A percentile compares a stretch with the other conserved stretches of the same genome.
These are phyloP conservation scores for Vitis vinifera DNA, from an alignment of 164 flowering plant species.

Conservation along the genomic window DNA sequence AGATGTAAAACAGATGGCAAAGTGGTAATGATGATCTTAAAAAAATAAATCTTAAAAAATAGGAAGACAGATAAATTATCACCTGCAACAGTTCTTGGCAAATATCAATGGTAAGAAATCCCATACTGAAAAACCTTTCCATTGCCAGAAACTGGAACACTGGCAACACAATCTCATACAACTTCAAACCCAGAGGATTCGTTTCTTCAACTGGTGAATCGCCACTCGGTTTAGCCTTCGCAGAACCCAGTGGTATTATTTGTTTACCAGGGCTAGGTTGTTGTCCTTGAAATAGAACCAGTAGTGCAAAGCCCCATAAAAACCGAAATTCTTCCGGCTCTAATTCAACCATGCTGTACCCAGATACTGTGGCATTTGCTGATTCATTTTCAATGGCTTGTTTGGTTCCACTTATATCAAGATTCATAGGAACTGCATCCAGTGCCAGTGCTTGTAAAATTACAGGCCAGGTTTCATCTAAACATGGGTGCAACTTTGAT, in stretches of 20 bases:
- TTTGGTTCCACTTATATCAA: conserved; percentile 28
- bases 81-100: conserved; percentile 88
- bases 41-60: background rate
- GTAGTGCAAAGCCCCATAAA: conserved; percentile 81
- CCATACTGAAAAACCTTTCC: conserved; percentile 48
- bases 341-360: conserved; percentile 79
- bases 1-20: background rate
- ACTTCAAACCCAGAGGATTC: conserved; percentile 30
- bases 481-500: conserved; percentile 59
- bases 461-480: conserved; percentile 95
- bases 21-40: background rate
- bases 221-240: conserved; percentile 31
- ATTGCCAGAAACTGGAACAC: conserved; percentile 68
- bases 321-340: conserved; percentile 60
- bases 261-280: conserved; percentile 24
- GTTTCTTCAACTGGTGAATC: conserved; percentile 39
- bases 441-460: conserved; percentile 81
- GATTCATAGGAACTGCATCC: conserved; percentile 72
- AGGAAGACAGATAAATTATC: background rate
- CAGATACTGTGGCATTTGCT: conserved; percentile 51
- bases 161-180: conserved; percentile 56
- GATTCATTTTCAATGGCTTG: conserved; percentile 25
- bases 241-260: conserved; percentile 27
- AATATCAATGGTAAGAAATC: conserved; percentile 51
- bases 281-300: conserved; percentile 72